Percentiles rank a stretch among this genome's conserved stretches.
Conservation (phyloP, 2,329 filamentous ascomycete genomes). For the Xylariaceae sp. region DNA sequence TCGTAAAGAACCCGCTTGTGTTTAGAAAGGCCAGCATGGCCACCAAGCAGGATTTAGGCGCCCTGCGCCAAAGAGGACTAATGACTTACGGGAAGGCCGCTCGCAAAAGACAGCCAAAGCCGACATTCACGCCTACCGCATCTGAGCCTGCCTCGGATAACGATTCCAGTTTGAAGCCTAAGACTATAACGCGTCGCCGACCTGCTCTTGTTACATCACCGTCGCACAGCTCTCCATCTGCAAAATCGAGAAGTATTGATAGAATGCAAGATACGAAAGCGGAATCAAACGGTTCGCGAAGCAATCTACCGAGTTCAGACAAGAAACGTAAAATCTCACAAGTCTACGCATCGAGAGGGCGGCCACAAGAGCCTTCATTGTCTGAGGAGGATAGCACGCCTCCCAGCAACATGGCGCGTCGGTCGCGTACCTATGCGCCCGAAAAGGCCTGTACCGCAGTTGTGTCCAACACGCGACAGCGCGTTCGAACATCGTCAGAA, state of each 20-base stretch:
- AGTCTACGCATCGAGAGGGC: conserved; percentile 30
- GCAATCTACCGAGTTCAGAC: conserved; percentile 21
- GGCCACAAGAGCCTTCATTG: conserved; percentile 19
- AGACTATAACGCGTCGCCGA: conserved; percentile 23
- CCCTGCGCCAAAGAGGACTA: conserved; percentile 33
- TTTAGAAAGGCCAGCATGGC: conserved; percentile 28
- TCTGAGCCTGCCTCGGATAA: conserved; percentile 36
- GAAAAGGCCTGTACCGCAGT: conserved; percentile 6
- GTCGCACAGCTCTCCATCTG: conserved; percentile 16
- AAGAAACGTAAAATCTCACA: conserved; percentile 38
- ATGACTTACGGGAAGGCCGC: conserved; percentile 35
- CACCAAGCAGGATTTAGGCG: conserved; percentile 28
- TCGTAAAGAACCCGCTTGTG: conserved; percentile 1
- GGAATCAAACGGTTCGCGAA: conserved; percentile 9
- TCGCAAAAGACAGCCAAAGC: conserved; percentile 32
- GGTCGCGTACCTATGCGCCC: conserved; percentile 27
- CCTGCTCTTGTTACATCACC: conserved; percentile 27
- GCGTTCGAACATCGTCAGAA: conserved; percentile 22
- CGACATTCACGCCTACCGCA: conserved; percentile 28
- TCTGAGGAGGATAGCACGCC: conserved; percentile 17
- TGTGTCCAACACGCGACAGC: conserved; percentile 16
- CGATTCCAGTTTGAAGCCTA: conserved; percentile 28
- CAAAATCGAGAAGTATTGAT: conserved; percentile 15
- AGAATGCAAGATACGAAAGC: conserved; percentile 11
- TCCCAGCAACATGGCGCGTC: conserved; percentile 24